These are phyloP conservation scores for Syzygium jambos DNA, from an alignment of 345 rosid genomes.

Conservation along the genomic window DNA sequence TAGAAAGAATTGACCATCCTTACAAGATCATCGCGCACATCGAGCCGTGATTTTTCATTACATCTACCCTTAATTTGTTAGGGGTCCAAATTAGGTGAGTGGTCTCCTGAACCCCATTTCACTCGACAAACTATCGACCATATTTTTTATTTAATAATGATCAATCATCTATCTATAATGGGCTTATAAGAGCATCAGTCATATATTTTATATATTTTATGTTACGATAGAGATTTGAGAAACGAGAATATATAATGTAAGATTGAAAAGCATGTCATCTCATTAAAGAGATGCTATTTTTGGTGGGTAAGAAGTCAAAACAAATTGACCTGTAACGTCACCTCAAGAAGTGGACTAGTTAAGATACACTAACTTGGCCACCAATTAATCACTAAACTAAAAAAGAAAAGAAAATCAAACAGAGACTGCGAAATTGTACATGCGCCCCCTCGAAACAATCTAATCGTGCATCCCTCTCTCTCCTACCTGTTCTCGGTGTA, in stretches of 20 bases:
- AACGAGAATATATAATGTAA: background rate
- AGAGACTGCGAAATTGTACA: background rate
- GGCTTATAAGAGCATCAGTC: background rate
- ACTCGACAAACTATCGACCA: background rate
- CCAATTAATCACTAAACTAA: background rate
- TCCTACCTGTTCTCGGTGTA: background rate
- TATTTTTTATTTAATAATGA: no score
- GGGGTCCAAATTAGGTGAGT: background rate
- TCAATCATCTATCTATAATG: background rate
- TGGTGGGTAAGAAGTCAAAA: background rate
- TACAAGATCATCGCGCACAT: background rate
- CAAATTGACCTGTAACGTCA: background rate
- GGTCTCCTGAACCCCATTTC: background rate
- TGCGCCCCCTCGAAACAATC: background rate
- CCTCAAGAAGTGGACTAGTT: background rate
- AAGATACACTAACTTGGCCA: background rate
- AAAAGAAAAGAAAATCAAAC: background rate
- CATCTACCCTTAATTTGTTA: background rate
- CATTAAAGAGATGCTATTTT: background rate
- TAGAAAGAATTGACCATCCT: background rate
- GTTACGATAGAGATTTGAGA: background rate
- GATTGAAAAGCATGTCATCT: background rate
- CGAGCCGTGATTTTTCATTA: background rate
- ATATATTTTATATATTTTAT: background rate
- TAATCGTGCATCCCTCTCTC: background rate